Conservation (phyloP, 2,329 filamentous ascomycete genomes). For the Chrysoporthe puriensis region DNA sequence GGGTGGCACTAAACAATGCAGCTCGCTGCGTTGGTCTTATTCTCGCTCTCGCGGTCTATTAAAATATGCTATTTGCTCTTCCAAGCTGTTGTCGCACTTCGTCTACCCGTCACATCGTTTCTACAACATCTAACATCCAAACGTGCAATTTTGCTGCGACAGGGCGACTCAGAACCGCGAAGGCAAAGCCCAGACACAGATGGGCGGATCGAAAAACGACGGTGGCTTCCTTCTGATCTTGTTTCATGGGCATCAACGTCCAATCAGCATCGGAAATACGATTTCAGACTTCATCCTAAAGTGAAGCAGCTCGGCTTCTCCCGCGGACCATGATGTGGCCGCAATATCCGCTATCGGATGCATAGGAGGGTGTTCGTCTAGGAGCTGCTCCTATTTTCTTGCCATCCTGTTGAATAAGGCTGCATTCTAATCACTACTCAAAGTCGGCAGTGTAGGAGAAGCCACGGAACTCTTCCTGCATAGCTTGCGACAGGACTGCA, state of each 20-base stretch:
- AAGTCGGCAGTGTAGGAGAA: conserved; percentile 98
- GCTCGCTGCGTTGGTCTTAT: neutral
- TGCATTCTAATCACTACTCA: conserved; percentile 52
- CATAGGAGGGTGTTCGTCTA: neutral
- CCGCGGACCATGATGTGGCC: conserved; percentile 1
- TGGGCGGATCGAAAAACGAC: neutral
- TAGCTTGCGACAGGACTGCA: conserved; percentile 90
- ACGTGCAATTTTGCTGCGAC: conserved; percentile 14
- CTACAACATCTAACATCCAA: conserved; percentile 25
- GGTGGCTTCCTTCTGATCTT: neutral
- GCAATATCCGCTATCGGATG: neutral
- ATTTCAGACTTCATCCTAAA: conserved; percentile 15
- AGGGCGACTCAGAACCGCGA: neutral
- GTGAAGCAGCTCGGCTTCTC: conserved; percentile 13
- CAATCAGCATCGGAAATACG: neutral
- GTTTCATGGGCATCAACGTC: neutral
- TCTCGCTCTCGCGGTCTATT: conserved; percentile 28
- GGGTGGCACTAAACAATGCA: neutral
- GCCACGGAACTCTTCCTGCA: conserved; percentile 99
- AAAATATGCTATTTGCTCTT: conserved; percentile 23
- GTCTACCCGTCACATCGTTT: conserved; percentile 24
- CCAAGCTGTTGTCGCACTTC: conserved; percentile 11
- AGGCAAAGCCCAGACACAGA: neutral
- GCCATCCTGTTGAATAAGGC: neutral
- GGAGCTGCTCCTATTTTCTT: neutral